phyloP scores from a whole-genome alignment of 2,329 filamentous ascomycete genomes.

The Leptographium flavum region DNA sequence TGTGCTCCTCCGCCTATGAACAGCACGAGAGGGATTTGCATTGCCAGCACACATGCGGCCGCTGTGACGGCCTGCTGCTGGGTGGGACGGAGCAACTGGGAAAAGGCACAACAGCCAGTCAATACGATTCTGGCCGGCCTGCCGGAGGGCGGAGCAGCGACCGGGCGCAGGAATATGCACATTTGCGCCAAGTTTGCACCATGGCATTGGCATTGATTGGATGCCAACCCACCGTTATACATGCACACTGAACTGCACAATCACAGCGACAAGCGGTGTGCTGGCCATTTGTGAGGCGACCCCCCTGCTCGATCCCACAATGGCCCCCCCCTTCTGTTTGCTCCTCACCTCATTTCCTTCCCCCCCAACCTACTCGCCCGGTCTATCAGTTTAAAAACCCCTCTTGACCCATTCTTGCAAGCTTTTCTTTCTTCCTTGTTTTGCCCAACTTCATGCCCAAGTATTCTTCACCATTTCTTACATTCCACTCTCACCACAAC shows the following conservation, averaged over 20 bases:
- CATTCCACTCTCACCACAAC: neutral
- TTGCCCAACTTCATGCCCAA: slow-evolving; percentile 19
- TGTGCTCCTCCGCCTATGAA: neutral
- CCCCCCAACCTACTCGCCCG: neutral
- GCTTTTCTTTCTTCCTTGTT: slow-evolving; percentile 10
- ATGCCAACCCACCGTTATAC: neutral
- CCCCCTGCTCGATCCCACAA: neutral
- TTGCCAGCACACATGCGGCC: slow-evolving; percentile 18
- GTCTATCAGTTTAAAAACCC: slow-evolving; percentile 10
- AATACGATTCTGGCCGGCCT: neutral
- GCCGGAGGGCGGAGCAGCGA: neutral
- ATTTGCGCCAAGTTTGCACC: neutral
- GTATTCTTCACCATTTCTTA: slow-evolving; percentile 6
- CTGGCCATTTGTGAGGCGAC: neutral
- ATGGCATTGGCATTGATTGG: neutral
- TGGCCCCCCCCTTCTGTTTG: neutral
- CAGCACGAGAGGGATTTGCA: too few species aligned
- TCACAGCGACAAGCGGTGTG: neutral
- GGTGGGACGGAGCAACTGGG: neutral
- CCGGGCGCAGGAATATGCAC: neutral
- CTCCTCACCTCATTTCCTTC: slow-evolving; percentile 1
- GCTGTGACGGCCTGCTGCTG: slow-evolving; percentile 26
- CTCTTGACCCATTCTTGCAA: slow-evolving; percentile 12
- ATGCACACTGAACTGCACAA: neutral
- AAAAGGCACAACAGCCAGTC: neutral